These are phyloP conservation scores for Hippophae gyantsensis DNA, from an alignment of 306 rosid genomes.

Conservation along the genomic window DNA sequence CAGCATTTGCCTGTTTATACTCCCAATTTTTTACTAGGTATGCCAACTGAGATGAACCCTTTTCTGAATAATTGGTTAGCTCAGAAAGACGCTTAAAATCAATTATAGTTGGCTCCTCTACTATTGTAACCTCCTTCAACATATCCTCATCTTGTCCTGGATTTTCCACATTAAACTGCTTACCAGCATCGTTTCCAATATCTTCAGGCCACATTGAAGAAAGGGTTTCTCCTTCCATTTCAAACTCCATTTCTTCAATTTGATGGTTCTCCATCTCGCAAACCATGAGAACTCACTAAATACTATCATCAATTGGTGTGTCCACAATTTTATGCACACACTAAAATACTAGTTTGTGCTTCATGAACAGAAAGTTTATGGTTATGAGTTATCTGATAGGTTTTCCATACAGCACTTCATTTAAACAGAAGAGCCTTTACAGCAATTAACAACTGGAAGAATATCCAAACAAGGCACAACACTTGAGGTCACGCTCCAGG, in stretches of 20 bases:
- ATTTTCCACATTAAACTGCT: conserved; percentile 78
- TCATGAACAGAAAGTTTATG: conserved; percentile 1
- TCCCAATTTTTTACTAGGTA: conserved; percentile 81
- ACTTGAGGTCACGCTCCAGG: no score
- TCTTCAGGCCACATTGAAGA: conserved; percentile 99
- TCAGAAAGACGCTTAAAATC: conserved; percentile 81
- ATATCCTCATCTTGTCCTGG: conserved; percentile 86
- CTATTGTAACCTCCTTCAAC: conserved; percentile 70
- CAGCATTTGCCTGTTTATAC: conserved; percentile 82
- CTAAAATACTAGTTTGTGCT: conserved; percentile 14
- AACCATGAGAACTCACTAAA: conserved; percentile 43
- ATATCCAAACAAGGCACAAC: not conserved
- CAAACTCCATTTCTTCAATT: conserved; percentile 78
- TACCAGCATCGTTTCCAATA: conserved; percentile 59
- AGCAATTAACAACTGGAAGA: not conserved
- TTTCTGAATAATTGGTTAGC: conserved; percentile 71
- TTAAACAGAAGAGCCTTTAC: not conserved
- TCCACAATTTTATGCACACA: conserved; percentile 6
- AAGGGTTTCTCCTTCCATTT: conserved; percentile 47
- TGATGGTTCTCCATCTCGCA: conserved; percentile 70
- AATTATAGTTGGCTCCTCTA: conserved; percentile 69
- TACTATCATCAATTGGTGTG: conserved; percentile 30
- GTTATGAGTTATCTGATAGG: conserved; percentile 6
- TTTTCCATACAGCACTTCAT: not conserved
- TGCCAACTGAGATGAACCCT: conserved; percentile 77